Evolutionary conservation across 1,284 basidiomycete genomes (phyloP), one percentile per base, ranked within the genome.

Genomic region (Coriolopsis trogii): DNA sequence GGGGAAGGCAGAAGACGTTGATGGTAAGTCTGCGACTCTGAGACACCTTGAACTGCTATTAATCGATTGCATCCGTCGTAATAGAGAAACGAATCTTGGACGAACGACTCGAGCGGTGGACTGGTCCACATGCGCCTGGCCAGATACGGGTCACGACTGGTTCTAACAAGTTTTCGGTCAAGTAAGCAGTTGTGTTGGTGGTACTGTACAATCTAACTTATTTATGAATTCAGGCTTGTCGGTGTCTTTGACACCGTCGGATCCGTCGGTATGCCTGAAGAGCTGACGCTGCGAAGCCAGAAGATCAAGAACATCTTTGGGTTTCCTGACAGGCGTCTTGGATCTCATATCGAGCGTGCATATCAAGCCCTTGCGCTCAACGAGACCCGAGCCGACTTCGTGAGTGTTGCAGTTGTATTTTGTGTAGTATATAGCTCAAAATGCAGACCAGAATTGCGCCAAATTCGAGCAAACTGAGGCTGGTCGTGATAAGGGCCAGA

Each of bases 181-280:
- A 86, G 86, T 88, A 52, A 50, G 75, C 56, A 21, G 23, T 21
- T 12, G 9, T 46, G 45, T 28, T 13, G 16, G 9, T 42, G 16
- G n/a, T 18, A 15, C 28, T 16, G 5, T 3, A 16, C 29, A 3
- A 16, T 42, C 1, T 20, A 10, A 18, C 28, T 20, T 9, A 31
- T 9, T 3, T 1, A 6, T 4, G 4, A 3, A 10, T n/a, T n/a
- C 47, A 89, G 87, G 67, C 85, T 84, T 58, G 59, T 89, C 43
- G 87, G 87, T 2, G 84, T 89, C 15, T 89, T 84, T 60, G 86
- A 89, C 62, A 89, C 87, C 3, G 87, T 89, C 21, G 85, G 85
- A 12, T 78, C 83, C 16, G 65, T 87, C 25, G 87, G 85, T 9
- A 65, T 89, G 20, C 87, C 86, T 1, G 81, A 83, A 59, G 84